phyloP scores from a whole-genome alignment of 1,284 basidiomycete species.

The Moniliella sp. region DNA sequence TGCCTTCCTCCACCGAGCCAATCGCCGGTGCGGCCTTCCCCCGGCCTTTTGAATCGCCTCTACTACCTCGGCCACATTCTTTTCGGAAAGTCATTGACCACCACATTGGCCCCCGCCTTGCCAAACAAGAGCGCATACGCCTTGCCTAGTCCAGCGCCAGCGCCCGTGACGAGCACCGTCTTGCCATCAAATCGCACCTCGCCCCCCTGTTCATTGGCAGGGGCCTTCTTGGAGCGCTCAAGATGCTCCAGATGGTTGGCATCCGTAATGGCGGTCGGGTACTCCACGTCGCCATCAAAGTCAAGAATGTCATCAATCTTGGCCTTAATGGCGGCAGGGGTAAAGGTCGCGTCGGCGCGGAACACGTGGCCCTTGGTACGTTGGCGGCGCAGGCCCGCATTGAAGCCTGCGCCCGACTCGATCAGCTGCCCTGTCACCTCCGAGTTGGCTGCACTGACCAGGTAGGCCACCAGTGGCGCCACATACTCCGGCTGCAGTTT shows the following conservation, averaged over 20 bases:
- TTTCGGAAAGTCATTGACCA: constrained; percentile 59
- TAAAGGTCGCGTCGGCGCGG: constrained; percentile 73
- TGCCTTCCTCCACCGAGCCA: constrained; percentile 71
- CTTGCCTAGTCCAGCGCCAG: constrained; percentile 55
- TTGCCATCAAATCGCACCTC: constrained; percentile 52
- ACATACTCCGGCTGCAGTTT: constrained; percentile 82
- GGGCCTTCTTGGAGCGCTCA: constrained; percentile 46
- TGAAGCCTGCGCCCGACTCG: constrained; percentile 79
- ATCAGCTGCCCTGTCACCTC: constrained; percentile 67
- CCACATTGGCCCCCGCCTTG: constrained; percentile 35
- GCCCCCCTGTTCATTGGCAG: constrained; percentile 50
- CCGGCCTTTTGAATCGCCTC: constrained; percentile 68
- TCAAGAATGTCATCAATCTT: constrained; percentile 47
- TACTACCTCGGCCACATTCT: constrained; percentile 61
- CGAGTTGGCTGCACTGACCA: constrained; percentile 24
- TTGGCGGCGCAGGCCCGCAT: constrained; percentile 82
- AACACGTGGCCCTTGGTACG: constrained; percentile 63
- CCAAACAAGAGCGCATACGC: constrained; percentile 38
- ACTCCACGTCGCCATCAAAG: constrained; percentile 49
- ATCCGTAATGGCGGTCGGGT: constrained; percentile 52
- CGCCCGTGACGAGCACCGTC: constrained; percentile 65
- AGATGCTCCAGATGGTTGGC: constrained; percentile 42
- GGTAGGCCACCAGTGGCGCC: constrained; percentile 48
- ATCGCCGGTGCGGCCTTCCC: constrained; percentile 62
- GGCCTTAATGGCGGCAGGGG: constrained; percentile 57